Percentiles rank a stretch among this genome's conserved stretches.
These are phyloP conservation scores for Russula virescens DNA, from an alignment of 768 basidiomycete species.

Conservation along the genomic window DNA sequence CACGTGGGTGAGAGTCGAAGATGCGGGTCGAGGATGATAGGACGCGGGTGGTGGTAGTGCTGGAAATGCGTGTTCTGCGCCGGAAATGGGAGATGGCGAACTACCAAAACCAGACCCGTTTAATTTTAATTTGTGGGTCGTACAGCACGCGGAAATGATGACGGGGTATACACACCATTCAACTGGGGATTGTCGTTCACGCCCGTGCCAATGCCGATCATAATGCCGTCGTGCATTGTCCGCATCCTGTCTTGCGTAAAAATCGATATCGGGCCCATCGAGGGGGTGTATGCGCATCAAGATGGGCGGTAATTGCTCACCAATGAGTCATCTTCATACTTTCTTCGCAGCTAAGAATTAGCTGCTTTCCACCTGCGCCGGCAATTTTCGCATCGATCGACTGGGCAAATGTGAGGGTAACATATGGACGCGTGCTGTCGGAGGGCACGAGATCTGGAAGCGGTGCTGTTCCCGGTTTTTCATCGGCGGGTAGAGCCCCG, in stretches of 20 bases:
- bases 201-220: conserved; percentile 87
- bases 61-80: conserved; percentile 25
- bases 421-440: conserved; percentile 40
- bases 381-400: conserved; percentile 88
- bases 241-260: conserved; percentile 59
- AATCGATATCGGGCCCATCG: neutral
- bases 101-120: conserved; percentile 33
- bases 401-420: conserved; percentile 84
- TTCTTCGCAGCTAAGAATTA: conserved; percentile 77
- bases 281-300: neutral
- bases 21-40: conserved; percentile 75
- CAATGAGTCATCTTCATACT: conserved; percentile 94
- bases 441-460: conserved; percentile 18
- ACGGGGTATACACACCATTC: conserved; percentile 57
- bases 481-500: conserved; percentile 13
- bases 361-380: conserved; percentile 62
- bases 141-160: neutral
- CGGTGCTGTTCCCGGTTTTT: conserved; percentile 11
- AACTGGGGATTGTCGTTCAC: conserved; percentile 91
- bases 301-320: conserved; percentile 37
- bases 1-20: conserved; percentile 61
- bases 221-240: conserved; percentile 86
- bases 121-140: conserved; percentile 2
- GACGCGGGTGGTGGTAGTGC: conserved; percentile 57
- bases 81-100: conserved; percentile 47